phyloP scores from a whole-genome alignment of 176 grass and related monocot species.

The Oropetium thomaeum region DNA sequence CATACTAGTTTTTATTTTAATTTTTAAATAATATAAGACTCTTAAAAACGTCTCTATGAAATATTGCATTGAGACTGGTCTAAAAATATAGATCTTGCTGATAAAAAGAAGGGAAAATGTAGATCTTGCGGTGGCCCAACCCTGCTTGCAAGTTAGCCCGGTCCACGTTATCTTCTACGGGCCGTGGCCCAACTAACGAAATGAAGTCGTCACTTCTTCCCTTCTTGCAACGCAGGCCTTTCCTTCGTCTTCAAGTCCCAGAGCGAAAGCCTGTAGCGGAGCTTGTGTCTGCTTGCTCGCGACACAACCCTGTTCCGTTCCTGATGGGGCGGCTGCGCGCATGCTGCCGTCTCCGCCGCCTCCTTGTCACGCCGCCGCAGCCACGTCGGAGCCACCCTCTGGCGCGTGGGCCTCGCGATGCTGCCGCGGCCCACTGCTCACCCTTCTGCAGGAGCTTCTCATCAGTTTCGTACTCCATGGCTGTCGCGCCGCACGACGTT shows the following conservation, averaged over 20 bases:
- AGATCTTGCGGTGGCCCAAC: no score
- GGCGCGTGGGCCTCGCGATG: not conserved
- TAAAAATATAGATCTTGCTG: no score
- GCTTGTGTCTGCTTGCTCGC: constrained; percentile 17
- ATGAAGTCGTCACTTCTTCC: not conserved
- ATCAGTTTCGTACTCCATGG: constrained; percentile 28
- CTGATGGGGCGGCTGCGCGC: constrained; percentile 51
- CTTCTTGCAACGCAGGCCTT: not conserved
- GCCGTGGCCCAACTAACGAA: not conserved
- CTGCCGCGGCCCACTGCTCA: not conserved
- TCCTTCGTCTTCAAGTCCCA: constrained; percentile 17
- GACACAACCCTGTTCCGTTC: not conserved
- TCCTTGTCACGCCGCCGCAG: constrained; percentile 10
- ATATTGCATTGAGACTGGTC: no score
- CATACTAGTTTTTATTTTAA: no score
- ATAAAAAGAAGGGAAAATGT: no score
- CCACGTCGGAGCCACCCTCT: not conserved
- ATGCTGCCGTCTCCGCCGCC: constrained; percentile 45
- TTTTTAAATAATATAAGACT: no score
- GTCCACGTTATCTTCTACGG: not conserved
- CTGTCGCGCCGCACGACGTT: constrained; percentile 20
- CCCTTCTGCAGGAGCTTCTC: constrained; percentile 29
- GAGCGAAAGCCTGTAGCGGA: not conserved
- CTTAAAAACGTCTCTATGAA: no score
- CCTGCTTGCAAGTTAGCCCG: no score